phyloP scores from a whole-genome alignment of 2,329 filamentous ascomycete species.

The Truncatella angustata region DNA sequence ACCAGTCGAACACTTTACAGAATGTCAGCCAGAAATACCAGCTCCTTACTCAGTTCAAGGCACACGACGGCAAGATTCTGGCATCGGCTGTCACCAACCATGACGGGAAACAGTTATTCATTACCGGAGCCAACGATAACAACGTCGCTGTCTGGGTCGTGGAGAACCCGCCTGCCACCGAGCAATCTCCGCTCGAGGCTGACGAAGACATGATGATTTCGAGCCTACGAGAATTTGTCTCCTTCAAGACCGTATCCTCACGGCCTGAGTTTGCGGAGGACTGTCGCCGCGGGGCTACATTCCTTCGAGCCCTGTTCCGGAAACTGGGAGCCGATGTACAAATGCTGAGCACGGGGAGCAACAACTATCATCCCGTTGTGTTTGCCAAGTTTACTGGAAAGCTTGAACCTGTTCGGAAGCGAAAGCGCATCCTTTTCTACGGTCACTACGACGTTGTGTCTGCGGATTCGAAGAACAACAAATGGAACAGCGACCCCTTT shows the following conservation, averaged over 20 bases:
- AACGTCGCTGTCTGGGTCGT: conserved; percentile 88
- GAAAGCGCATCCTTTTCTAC: conserved; percentile 92
- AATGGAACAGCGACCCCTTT: conserved; percentile 88
- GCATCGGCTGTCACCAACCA: conserved; percentile 75
- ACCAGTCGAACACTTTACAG: conserved; percentile 44
- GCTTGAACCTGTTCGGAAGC: conserved; percentile 58
- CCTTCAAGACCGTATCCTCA: conserved; percentile 89
- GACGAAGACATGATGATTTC: conserved; percentile 61
- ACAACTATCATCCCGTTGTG: conserved; percentile 82
- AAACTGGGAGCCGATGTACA: conserved; percentile 86
- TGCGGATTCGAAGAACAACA: conserved; percentile 76
- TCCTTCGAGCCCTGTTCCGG: conserved; percentile 86
- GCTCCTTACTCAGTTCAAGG: conserved; percentile 73
- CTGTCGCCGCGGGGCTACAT: conserved; percentile 89
- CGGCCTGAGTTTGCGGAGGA: conserved; percentile 84
- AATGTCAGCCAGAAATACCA: conserved; percentile 78
- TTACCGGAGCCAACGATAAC: conserved; percentile 92
- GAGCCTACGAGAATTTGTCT: conserved; percentile 80
- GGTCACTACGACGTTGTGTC: conserved; percentile 97
- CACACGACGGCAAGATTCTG: conserved; percentile 83
- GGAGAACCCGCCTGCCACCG: conserved; percentile 39
- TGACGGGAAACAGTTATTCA: conserved; percentile 75
- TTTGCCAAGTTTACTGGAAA: conserved; percentile 84
- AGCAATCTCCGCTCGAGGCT: conserved; percentile 32
- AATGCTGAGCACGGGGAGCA: conserved; percentile 78